Base-by-base conservation (phyloP, 1,284 basidiomycete species). In the Ustilago shanxiensis region DNA sequence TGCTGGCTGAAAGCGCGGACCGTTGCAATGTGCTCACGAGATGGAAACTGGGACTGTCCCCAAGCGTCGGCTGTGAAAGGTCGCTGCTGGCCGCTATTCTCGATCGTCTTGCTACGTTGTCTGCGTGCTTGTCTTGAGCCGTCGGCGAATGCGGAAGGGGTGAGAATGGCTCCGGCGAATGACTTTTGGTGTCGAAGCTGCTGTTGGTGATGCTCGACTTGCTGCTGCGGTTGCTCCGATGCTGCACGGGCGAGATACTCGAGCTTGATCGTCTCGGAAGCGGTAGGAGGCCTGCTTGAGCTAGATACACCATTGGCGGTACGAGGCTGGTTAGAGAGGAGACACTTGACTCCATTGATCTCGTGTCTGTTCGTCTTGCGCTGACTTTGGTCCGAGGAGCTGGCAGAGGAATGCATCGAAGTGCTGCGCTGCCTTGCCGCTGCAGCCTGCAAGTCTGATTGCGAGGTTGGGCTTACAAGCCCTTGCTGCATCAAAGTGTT, bases 51-150 rank as follows among this genome's bases (percentile, higher is more conserved):
- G 7, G 67, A 52, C 35, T 62, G 59, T 1, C 69, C 66, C 74
- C 74, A 77, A 13, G 69, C 69, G 33, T 77, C 74, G 4, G 74
- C 74, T 0, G 74, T 77, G 37, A 77, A 77, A 2, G 74, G 74
- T 20, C 74, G 47, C n/a, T 49, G 31, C 18, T 20, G 31, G 10
- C 26, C 45, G 18, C 55, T 60, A 14, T 56, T 62, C 16, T 72
- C 74, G 20, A 54, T 60, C 4, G 74, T 69, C 52, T 57, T 57
- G 54, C 74, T 72, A 3, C 74, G 39, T 11, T 64, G 69, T 10
- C 73, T 60, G 0, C 73, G 26, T 29, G 13, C 56, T 20, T 29
- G 67, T 14, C 66, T 20, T 3, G 53, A 28, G 8, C 33, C 60
- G 41, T 66, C 67, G 1, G 73, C 68, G 39, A 76, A 76, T 18